Evolutionary conservation across 2,329 filamentous ascomycete species (phyloP), one percentile per base, ranked within the genome.

Genomic region (Sphaerulina populicola): DNA sequence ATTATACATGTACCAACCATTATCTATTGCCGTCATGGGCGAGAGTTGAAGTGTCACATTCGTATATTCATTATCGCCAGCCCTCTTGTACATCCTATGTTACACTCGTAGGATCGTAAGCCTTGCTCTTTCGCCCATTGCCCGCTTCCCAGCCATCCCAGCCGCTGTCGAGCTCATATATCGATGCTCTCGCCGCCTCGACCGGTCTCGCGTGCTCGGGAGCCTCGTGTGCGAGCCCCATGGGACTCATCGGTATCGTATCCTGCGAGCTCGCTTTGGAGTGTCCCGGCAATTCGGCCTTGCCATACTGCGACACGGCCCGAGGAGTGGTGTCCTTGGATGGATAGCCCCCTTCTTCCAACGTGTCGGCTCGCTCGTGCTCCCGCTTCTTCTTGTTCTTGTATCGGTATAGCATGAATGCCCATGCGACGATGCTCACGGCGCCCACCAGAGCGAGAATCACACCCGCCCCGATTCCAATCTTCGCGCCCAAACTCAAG

Each of bases 101-200:
- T 44, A 53, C 51, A 30, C 44, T 33, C 39, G 47, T 49, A 29
- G 51, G 51, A 47, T 53, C 51, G 18, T 49, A 53, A n/a, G 51
- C 51, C 27, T 50, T 53, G 37, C 53, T 56, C 21, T 41, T 50
- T 23, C 53, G 49, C 40, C 53, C 53, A 37, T 36, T 50, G 9
- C 38, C 49, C 1, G 55, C 52, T 27, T 57, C 55, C 45, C 49
- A 52, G 6, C 47, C 48, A 38, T 47, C 43, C 38, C 45, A 49
- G 10, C 51, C 52, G 8, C 55, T 53, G 14, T 57, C 52, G 10
- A 57, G 30, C 18, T 57, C 55, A 36, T 55, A 57, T 36, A 53
- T 47, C 18, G 43, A 46, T 27, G 46, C 51, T 44, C 47, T 53
- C 23, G 53, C 53, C 2, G 53, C 50, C 38, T 57, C 55, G 0